phyloP scores from a whole-genome alignment of 257 asterid species.

The Osmanthus fragrans region DNA sequence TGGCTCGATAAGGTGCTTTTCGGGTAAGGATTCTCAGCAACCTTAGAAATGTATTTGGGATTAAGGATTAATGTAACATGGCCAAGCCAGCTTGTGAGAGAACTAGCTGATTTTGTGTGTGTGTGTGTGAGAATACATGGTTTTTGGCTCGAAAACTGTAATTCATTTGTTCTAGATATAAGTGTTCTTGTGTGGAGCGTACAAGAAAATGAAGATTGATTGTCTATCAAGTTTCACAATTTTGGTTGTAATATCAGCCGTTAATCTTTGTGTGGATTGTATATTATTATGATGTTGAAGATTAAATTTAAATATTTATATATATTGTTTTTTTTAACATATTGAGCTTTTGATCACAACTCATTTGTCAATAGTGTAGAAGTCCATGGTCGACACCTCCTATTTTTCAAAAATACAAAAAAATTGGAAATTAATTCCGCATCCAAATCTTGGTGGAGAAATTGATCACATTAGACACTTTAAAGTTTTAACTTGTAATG shows the following conservation, averaged over 20 bases:
- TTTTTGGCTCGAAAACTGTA: not conserved
- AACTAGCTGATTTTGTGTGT: not conserved
- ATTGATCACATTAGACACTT: not conserved
- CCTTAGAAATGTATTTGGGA: not conserved
- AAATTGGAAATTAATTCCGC: not conserved
- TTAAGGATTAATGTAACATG: not conserved
- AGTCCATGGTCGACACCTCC: too few species aligned
- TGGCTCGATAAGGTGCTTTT: conserved; percentile 45
- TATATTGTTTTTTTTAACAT: too few species aligned
- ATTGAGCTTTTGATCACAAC: too few species aligned
- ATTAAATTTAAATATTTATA: too few species aligned
- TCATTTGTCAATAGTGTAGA: too few species aligned
- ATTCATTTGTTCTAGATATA: not conserved
- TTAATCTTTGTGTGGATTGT: too few species aligned
- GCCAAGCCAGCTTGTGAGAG: not conserved
- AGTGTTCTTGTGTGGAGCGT: not conserved
- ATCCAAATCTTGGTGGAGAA: not conserved
- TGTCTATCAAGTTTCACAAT: not conserved
- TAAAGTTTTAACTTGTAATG: not conserved
- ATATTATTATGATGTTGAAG: not conserved
- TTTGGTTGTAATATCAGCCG: not conserved
- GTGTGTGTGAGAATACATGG: not conserved
- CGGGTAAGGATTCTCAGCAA: conserved; percentile 15
- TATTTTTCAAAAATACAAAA: too few species aligned
- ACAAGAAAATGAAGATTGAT: not conserved